Base-by-base conservation (phyloP, 257 asterid species). In the Nicotiana obtusifolia region DNA sequence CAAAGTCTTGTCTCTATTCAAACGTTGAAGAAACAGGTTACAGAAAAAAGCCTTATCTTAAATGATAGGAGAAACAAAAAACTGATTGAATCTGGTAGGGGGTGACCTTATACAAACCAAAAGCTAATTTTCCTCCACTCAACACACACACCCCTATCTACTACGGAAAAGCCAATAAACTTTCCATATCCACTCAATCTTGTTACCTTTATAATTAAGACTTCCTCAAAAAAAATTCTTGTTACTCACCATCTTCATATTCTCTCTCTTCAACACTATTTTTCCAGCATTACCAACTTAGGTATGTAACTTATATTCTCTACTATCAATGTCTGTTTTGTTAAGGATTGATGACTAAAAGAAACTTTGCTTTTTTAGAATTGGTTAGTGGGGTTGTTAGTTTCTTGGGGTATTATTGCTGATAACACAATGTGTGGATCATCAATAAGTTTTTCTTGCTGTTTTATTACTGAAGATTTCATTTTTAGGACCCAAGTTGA, bases 101-200 rank as follows among this genome's bases (percentile, higher is more conserved):
- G 80, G 86, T 79, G 91, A 82, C 87, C 89, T 69, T 87, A 87
- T 13, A 80, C 80, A 71, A 77, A 73, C 89, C 89, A 84, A 84
- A 90, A 85, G 65, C 84, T n/a, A 91, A 73, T 92, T 89, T 26
- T 91, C 97, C 95, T 81, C 97, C 97, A 90, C 95, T 83, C 92
- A 92, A 87, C 76, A 65, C 81, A 64, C 80, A 64, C 78, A 90
- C 93, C 98, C 97, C 98, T 91, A 92, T 95, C 98, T 91, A 24
- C 86, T 81, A 64, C 35, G 90, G 90, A 91, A 94, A 89, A 86
- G 96, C 88, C 97, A 90, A 81, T 68, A 54, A 64, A 52, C 86
- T 86, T 83, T 65, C 76, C 80, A 69, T 68, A 61, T 77, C 78
- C 86, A 66, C 82, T 44, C 76, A 69, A 49, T 81, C 17, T 49